Base-by-base conservation (phyloP, 176 grass and related monocot species). In the Ampelocalamus luodianensis region DNA sequence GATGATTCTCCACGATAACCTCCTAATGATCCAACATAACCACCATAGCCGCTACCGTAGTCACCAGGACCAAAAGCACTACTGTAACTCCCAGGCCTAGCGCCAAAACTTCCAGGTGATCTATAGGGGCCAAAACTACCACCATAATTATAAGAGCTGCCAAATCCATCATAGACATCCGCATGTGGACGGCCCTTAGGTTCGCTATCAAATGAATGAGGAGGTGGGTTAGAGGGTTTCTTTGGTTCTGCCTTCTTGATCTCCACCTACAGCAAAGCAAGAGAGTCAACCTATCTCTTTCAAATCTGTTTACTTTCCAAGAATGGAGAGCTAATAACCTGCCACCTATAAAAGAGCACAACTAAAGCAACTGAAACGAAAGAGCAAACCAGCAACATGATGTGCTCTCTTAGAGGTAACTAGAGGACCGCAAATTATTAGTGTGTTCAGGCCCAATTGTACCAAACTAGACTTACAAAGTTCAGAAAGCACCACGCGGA, bases 191-290 rank as follows among this genome's bases (percentile, higher is more conserved):
- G 83, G 53, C 79, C 23, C 89, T 83, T 89, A 94, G 82, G 65
- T 78, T 90, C 76, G 23, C 89, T 93, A 92, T 71, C 82, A 81
- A 90, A 74, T 82, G 87, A 87, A 79, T 76, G 79, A 75, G 82
- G 79, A 75, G 82, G 78, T 87, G 80, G 81, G 85, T 92, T 94
- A 90, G 89, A 90, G 71, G 87, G 85, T 89, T 94, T 97, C 94
- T 94, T 97, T 90, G 94, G 94, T 85, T 97, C 94, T 60, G 94
- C 94, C 94, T 97, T 97, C 91, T 97, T 97, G 88, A 97, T 94
- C 90, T 97, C 94, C 89, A 97, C 94, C 94, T 97, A 94, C 87
- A 92, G 70, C 83, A 89, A 91, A 88, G 83, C 81, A 92, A 88
- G 81, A 91, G 66, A 83, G 80, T 88, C 37, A 90, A 91, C 85